Evolutionary conservation across 768 basidiomycete genomes (phyloP), one percentile per base, ranked within the genome.

Genomic region (Tricholoma hemisulphureum): DNA sequence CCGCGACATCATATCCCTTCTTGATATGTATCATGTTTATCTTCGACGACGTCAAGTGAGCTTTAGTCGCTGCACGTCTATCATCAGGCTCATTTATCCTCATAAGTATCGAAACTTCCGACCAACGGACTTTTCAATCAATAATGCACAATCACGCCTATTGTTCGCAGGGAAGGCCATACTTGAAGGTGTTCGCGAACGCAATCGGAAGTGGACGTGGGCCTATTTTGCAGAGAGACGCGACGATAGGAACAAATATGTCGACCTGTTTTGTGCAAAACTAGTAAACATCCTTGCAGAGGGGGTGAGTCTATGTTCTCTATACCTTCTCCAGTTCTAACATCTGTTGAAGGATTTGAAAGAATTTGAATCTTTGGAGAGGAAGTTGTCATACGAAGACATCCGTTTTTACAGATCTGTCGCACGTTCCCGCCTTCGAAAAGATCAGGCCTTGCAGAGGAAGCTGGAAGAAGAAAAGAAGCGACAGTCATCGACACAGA

Each of bases 21-120:
- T 95, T 58, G 95, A 98, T 70, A 94, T 98, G 83, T 97, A 96
- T 73, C 96, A 98, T 70, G 88, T 98, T 59, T 97, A 96, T 72
- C 82, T 88, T 46, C 85, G 97, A 53, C 87, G 87, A 64, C 85
- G 84, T 60, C 89, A 91, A 80, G 90, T 91, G 67, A 67, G 72
- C 65, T 9, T 13, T 20, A 18, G 28, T 43, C 24, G 41, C 43
- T 46, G 18, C 32, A 28, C 57, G 21, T 18, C 58, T 26, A n/a
- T 57, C 29, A 16, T 24, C 14, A 24, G 35, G 11, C 55, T 69
- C 43, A 69, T 50, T 51, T 45, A n/a, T 53, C 23, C 18, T 10
- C 31, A 32, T 69, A 49, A 94, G 89, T 98, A 98, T 74, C 88
- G 84, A 59, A 88, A 86, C 73, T 93, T 85, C 71, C 84, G 88